These are phyloP conservation scores for Polychytrium aggregatum DNA, from an alignment of 192 early-diverging fungal genomes.

Conservation along the genomic window DNA sequence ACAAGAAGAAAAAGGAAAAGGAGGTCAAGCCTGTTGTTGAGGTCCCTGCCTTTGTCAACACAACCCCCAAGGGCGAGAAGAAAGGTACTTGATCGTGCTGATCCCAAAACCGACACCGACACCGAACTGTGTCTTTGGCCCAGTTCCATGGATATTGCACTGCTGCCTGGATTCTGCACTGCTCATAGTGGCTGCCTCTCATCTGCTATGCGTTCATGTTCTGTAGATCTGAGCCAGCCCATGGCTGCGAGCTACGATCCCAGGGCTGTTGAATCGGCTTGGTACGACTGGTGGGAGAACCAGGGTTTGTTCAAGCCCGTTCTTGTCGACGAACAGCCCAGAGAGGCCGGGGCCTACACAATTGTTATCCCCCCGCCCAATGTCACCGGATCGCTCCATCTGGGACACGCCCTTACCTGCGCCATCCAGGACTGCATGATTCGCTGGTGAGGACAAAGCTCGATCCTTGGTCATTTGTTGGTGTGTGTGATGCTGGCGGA, in stretches of 20 bases:
- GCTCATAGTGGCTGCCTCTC: too few species aligned
- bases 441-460: constrained; percentile 70
- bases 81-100: too few species aligned
- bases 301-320: constrained; percentile 82
- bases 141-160: too few species aligned
- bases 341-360: constrained; percentile 72
- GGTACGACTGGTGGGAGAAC: constrained; percentile 98
- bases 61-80: constrained; percentile 78
- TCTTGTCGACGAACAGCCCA: constrained; percentile 58
- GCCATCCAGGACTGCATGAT: constrained; percentile 88
- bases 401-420: constrained; percentile 86
- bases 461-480: too few species aligned
- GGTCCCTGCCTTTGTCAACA: constrained; percentile 61
- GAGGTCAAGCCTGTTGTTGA: constrained; percentile 44
- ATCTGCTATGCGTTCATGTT: not conserved
- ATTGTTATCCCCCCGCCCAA: constrained; percentile 98
- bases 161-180: too few species aligned
- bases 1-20: constrained; percentile 29
- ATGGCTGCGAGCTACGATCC: constrained; percentile 83
- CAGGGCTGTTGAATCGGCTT: constrained; percentile 80
- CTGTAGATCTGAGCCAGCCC: constrained; percentile 52
- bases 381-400: constrained; percentile 92
- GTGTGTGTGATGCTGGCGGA: too few species aligned
- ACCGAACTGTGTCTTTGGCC: too few species aligned
- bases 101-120: too few species aligned